These are phyloP conservation scores for Orbilia oligospora DNA, from an alignment of 2,329 filamentous ascomycete genomes.

Conservation along the genomic window DNA sequence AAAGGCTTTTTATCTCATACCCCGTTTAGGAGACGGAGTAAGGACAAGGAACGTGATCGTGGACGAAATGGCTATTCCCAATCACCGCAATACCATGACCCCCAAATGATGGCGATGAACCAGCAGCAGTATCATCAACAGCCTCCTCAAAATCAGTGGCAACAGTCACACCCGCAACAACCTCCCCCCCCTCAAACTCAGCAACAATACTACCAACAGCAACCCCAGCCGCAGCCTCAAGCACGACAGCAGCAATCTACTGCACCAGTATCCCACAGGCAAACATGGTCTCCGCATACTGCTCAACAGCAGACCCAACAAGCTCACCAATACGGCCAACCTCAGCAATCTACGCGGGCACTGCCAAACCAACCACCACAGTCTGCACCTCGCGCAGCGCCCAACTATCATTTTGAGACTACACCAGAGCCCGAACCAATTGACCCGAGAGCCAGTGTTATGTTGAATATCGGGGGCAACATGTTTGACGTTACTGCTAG, in stretches of 20 bases:
- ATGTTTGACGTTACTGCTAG: constrained; percentile 86
- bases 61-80: constrained; percentile 62
- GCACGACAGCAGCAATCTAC: constrained; percentile 33
- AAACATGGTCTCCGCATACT: constrained; percentile 56
- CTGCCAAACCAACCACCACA: constrained; percentile 27
- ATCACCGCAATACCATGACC: constrained; percentile 66
- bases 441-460: constrained; percentile 91
- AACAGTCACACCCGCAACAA: constrained; percentile 33
- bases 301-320: constrained; percentile 41
- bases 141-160: constrained; percentile 28
- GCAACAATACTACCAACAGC: constrained; percentile 48
- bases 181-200: constrained; percentile 28
- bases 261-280: constrained; percentile 39
- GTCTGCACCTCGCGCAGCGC: constrained; percentile 64
- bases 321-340: constrained; percentile 23
- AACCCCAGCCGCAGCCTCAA: constrained; percentile 27
- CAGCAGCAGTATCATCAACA: constrained; percentile 34
- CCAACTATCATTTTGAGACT: constrained; percentile 61
- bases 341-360: constrained; percentile 30
- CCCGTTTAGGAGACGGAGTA: constrained; percentile 91
- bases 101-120: constrained; percentile 41
- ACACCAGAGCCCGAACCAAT: constrained; percentile 82
- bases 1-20: constrained; percentile 94
- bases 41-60: constrained; percentile 69
- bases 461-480: constrained; percentile 94